These are phyloP conservation scores for Inonotus obliquus DNA, from an alignment of 1,284 basidiomycete genomes.

Conservation along the genomic window DNA sequence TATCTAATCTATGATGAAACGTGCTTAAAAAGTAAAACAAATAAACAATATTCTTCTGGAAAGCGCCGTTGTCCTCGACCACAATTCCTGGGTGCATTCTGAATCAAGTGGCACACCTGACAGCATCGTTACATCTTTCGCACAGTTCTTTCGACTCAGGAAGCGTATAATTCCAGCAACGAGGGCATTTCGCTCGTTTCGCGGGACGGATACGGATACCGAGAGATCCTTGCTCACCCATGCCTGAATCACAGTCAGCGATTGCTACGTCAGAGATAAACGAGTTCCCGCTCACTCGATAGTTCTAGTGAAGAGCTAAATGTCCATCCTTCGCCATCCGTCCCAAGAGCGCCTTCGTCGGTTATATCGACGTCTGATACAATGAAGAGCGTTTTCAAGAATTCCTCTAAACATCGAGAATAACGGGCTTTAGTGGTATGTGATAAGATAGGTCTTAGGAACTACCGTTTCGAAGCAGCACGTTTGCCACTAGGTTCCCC, in stretches of 20 bases:
- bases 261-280: background rate
- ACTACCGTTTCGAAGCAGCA: conserved; percentile 4
- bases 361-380: conserved; percentile 61
- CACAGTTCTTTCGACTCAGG: conserved; percentile 48
- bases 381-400: conserved; percentile 72
- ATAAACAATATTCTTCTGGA: no score
- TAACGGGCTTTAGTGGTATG: conserved; percentile 21
- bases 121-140: conserved; percentile 41
- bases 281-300: conserved; percentile 33
- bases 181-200: conserved; percentile 57
- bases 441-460: conserved; percentile 8
- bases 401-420: conserved; percentile 38
- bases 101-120: background rate
- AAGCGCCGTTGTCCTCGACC: no score
- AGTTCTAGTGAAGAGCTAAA: conserved; percentile 40
- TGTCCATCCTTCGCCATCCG: conserved; percentile 38
- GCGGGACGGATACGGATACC: conserved; percentile 52
- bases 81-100: no score
- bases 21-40: no score
- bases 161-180: conserved; percentile 74
- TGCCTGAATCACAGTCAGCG: conserved; percentile 23
- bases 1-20: no score
- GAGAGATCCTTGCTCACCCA: conserved; percentile 33
- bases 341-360: conserved; percentile 37
- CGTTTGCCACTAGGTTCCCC: background rate